phyloP scores from a whole-genome alignment of 73 alveolate genomes.

The Paramecium tetraurelia region DNA sequence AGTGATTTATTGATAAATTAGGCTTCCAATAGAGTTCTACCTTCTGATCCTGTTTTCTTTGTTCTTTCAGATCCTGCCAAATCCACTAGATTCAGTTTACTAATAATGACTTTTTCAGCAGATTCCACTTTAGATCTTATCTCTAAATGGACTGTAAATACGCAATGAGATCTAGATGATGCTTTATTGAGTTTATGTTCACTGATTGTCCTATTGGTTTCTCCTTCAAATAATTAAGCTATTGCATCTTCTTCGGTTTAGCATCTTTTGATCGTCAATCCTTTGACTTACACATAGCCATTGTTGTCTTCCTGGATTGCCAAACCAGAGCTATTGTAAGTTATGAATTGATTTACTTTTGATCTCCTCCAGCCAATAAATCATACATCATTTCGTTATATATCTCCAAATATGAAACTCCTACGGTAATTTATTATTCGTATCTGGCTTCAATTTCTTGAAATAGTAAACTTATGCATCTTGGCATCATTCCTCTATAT shows the following conservation, averaged over 20 bases:
- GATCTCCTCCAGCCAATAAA: constrained; percentile 74
- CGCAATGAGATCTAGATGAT: constrained; percentile 97
- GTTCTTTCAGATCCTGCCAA: constrained; percentile 99
- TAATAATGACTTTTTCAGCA: constrained; percentile 74
- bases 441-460: constrained; percentile 86
- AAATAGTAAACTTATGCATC: constrained; percentile 92
- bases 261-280: constrained; percentile 80
- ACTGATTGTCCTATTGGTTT: constrained; percentile 94
- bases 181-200: constrained; percentile 95
- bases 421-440: constrained; percentile 87
- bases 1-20: constrained; percentile 96
- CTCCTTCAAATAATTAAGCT: constrained; percentile 97
- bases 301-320: constrained; percentile 85
- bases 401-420: constrained; percentile 96
- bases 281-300: constrained; percentile 91
- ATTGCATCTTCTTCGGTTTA: constrained; percentile 96
- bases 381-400: constrained; percentile 99
- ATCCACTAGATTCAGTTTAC: constrained; percentile 97
- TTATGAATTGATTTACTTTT: background rate
- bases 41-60: constrained; percentile 90
- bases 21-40: constrained; percentile 87
- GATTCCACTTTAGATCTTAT: constrained; percentile 86
- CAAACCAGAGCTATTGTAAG: background rate
- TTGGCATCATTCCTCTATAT: constrained; percentile 99
- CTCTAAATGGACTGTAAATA: constrained; percentile 96